These are phyloP conservation scores for Cutaneotrichosporon cutaneum DNA, from an alignment of 1,284 basidiomycete species.

Conservation along the genomic window DNA sequence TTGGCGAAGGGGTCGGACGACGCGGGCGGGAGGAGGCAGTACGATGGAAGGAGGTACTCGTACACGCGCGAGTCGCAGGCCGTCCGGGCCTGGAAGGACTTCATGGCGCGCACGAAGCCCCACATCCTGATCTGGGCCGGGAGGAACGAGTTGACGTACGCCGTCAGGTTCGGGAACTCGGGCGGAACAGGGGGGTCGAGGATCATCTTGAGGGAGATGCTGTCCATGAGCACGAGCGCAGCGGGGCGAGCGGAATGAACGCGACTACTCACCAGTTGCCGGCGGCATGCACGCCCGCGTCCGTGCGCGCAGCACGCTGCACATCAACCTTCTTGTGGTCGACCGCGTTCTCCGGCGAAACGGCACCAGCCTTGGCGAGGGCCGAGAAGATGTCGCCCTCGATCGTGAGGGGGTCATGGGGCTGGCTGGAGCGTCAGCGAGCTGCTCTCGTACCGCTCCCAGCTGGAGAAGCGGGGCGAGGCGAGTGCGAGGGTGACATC, in stretches of 20 bases:
- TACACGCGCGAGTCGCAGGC: slow-evolving; percentile 91
- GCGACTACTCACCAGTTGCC: slow-evolving; percentile 64
- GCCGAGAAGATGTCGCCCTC: slow-evolving; percentile 89
- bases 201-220: slow-evolving; percentile 84
- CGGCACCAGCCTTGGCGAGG: slow-evolving; percentile 82
- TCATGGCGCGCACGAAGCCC: slow-evolving; percentile 83
- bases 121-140: slow-evolving; percentile 91
- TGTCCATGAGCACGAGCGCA: slow-evolving; percentile 21
- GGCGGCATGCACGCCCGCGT: slow-evolving; percentile 96
- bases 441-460: neutral
- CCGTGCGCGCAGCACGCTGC: slow-evolving; percentile 87
- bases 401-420: slow-evolving; percentile 67
- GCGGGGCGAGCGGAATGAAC: no score
- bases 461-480: no score
- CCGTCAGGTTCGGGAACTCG: slow-evolving; percentile 60
- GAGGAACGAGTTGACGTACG: slow-evolving; percentile 79
- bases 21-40: slow-evolving; percentile 87
- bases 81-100: slow-evolving; percentile 88
- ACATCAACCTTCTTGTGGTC: slow-evolving; percentile 87
- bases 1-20: slow-evolving; percentile 66
- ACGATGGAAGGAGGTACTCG: slow-evolving; percentile 94
- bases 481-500: no score
- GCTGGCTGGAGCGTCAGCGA: slow-evolving; percentile 35
- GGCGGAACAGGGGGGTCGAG: slow-evolving; percentile 67
- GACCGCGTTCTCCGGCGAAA: slow-evolving; percentile 87